Evolutionary conservation across 2,329 filamentous ascomycete species (phyloP).

Genomic region (Reticulascus tulasneorum): DNA sequence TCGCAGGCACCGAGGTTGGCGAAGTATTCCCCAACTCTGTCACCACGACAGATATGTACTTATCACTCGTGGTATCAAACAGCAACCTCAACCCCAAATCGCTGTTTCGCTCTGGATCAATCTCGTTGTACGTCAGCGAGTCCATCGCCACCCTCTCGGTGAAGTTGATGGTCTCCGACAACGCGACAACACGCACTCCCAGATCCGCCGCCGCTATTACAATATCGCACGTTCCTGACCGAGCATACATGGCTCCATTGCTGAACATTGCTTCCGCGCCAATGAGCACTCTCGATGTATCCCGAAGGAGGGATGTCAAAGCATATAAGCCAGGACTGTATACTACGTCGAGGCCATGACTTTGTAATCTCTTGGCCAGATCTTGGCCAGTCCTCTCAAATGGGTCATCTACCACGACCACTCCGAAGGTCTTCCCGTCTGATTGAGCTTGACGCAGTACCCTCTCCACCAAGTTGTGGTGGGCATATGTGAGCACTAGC

Average conservation of each 20-base stretch:
- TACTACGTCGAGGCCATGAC: conserved; percentile 66
- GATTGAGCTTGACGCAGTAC: conserved; percentile 70
- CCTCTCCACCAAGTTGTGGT: conserved; percentile 81
- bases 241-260: conserved; percentile 85
- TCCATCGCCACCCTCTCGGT: conserved; percentile 81
- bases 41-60: conserved; percentile 82
- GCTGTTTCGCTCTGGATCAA: conserved; percentile 68
- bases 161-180: conserved; percentile 95
- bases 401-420: conserved; percentile 76
- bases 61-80: conserved; percentile 87
- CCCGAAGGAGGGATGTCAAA: conserved; percentile 67
- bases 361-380: conserved; percentile 65
- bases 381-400: conserved; percentile 48
- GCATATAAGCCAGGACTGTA: conserved; percentile 77
- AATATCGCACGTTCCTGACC: conserved; percentile 81
- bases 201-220: conserved; percentile 76
- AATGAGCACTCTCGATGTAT: conserved; percentile 71
- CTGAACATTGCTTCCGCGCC: conserved; percentile 94
- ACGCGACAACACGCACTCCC: conserved; percentile 77
- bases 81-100: conserved; percentile 60
- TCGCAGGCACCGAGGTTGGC: conserved; percentile 74
- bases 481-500: conserved; percentile 81
- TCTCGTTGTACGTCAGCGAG: conserved; percentile 91
- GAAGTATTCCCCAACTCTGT: conserved; percentile 87
- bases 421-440: conserved; percentile 70